Base-by-base conservation (phyloP, 129 eudicot species). In the Arctium lappa region DNA sequence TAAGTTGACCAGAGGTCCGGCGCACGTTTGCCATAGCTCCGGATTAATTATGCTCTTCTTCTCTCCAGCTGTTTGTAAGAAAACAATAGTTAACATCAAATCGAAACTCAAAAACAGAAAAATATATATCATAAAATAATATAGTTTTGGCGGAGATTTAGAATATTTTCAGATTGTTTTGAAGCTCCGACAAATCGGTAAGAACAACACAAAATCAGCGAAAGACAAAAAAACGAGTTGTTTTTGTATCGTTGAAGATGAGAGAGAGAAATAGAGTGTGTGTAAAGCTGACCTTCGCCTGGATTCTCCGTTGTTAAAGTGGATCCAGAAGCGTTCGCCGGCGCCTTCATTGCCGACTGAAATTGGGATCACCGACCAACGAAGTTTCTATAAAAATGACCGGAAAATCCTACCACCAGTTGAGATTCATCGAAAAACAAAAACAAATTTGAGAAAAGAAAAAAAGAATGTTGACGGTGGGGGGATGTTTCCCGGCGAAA, bases 1-100 rank as follows among this genome's bases (percentile, higher is more conserved):
- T 79, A 94, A 83, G 92, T 87, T 91, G 74, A 89, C 97, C 89
- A 94, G 91, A 40, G 98, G 98, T 44, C 98, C 98, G 86, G 98
- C 97, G 74, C 98, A 94, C 27, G 97, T 91, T 72, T 94, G 98
- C 98, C 98, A 94, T 88, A 94, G 91, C 88, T 94, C 98, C 37
- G 84, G 85, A 74, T 94, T 94, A 16, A 87, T 87, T 77, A 89
- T 81, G 32, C 87, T 88, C 85, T 92, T 94, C 86, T 94, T 92
- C 91, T 91, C 98, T 44, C 32, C 97, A 89, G 39, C 80, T 53
- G 15, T 30, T 37, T 11, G 22, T 7, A 2, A 68, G 27, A 36
- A 60, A 1, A 78, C 60, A 27, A 77, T 27, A 65, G 16, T 2
- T 31, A 78, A 63, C 2, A 42, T 2, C 5, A 69, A 40, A 42